Conservation (phyloP, 768 basidiomycete genomes). For the Lactifluus echinatus region DNA sequence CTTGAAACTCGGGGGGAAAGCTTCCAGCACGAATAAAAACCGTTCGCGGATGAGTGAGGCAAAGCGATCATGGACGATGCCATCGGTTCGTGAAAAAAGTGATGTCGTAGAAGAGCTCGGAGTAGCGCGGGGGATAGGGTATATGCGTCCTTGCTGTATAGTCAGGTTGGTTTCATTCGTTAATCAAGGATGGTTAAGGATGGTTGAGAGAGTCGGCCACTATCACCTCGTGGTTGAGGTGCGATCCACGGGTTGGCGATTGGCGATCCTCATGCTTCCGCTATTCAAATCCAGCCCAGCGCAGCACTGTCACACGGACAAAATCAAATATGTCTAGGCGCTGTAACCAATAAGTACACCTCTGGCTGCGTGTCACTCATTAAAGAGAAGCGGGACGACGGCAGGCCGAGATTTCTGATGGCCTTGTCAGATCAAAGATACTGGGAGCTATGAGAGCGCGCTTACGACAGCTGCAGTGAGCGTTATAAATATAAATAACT, state of each 20-base stretch:
- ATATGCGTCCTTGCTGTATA: neutral
- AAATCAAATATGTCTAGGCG: neutral
- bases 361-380: no score
- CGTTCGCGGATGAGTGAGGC: conserved; percentile 1
- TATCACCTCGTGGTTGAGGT: neutral
- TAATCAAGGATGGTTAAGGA: neutral
- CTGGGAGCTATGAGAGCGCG: no score
- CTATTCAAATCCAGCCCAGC: neutral
- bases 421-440: no score
- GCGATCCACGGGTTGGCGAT: no score
- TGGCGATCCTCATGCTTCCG: no score
- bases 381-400: no score
- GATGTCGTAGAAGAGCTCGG: neutral
- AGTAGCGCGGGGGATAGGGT: no score
- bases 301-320: neutral
- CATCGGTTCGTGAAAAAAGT: neutral
- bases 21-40: conserved; percentile 5
- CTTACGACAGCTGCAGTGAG: no score
- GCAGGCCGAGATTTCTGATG: no score
- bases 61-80: neutral
- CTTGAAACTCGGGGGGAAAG: neutral
- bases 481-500: no score
- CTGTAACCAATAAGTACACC: no score
- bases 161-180: neutral
- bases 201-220: neutral